These are phyloP conservation scores for Jimgerdemannia lactiflua DNA, from an alignment of 192 early-diverging fungal species.

Conservation along the genomic window DNA sequence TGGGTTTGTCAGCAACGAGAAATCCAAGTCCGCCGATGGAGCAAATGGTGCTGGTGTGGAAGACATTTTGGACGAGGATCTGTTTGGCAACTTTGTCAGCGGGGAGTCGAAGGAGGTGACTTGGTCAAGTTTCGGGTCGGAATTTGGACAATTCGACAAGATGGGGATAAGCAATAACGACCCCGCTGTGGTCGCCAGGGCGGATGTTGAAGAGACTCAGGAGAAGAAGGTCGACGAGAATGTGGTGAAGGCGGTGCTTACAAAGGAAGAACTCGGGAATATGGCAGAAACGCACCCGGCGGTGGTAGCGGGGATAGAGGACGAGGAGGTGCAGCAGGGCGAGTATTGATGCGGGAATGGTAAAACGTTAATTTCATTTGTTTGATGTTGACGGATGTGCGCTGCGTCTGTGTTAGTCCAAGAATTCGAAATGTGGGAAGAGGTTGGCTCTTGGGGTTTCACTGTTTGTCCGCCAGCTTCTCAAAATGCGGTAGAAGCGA, in stretches of 20 bases:
- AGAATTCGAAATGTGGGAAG: slow-evolving; percentile 5
- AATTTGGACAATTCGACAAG: slow-evolving; percentile 22
- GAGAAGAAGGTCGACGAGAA: slow-evolving; percentile 8
- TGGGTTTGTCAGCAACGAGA: slow-evolving; percentile 20
- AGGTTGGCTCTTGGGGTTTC: too few species aligned
- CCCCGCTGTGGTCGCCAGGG: neutral
- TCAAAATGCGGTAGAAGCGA: too few species aligned
- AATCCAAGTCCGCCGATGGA: neutral
- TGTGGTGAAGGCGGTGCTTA: slow-evolving; percentile 20
- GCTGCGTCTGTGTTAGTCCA: neutral
- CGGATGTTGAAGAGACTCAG: slow-evolving; percentile 1
- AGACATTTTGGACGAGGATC: neutral
- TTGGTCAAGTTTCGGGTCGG: slow-evolving; percentile 13
- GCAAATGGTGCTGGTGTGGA: neutral
- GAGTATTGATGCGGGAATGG: neutral
- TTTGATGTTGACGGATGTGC: neutral
- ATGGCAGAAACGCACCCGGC: slow-evolving; percentile 2
- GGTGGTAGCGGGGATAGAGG: neutral
- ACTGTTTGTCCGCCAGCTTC: too few species aligned
- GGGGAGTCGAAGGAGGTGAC: slow-evolving; percentile 3
- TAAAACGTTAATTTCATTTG: neutral
- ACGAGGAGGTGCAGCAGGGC: slow-evolving; percentile 22
- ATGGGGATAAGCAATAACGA: slow-evolving; percentile 7
- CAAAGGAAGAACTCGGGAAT: slow-evolving; percentile 14
- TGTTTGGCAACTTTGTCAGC: slow-evolving; percentile 8